Evolutionary conservation across 805 yeast species (phyloP).

Genomic region (Metschnikowia santaceciliae): DNA sequence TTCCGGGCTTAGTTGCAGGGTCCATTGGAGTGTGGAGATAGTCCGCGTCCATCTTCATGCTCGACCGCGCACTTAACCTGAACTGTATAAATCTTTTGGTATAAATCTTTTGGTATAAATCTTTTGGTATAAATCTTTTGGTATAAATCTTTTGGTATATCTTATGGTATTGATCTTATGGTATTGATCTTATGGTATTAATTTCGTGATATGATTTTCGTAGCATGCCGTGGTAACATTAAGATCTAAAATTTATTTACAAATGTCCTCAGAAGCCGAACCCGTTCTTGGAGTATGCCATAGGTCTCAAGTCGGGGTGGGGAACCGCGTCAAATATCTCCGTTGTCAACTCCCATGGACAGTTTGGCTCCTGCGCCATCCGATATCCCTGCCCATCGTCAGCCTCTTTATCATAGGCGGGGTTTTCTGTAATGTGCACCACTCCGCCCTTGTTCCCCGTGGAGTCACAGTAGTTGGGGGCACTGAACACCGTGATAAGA

Average conservation of each 20-base stretch:
- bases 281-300: conserved; percentile 70
- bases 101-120: too few species aligned
- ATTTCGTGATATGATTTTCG: not conserved
- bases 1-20: not conserved
- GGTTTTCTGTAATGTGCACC: conserved; percentile 58
- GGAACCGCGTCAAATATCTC: conserved; percentile 74
- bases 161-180: too few species aligned
- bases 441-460: conserved; percentile 91
- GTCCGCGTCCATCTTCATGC: not conserved
- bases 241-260: not conserved
- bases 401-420: conserved; percentile 42
- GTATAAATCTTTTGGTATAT: too few species aligned
- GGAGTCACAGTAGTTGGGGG: conserved; percentile 95
- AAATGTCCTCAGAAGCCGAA: conserved; percentile 31
- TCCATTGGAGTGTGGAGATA: not conserved
- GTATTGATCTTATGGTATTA: too few species aligned
- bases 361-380: conserved; percentile 31
- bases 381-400: conserved; percentile 43
- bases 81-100: too few species aligned
- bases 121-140: too few species aligned
- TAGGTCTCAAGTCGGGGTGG: conserved; percentile 89
- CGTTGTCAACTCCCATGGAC: conserved; percentile 47
- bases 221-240: not conserved
- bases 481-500: conserved; percentile 92
- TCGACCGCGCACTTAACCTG: not conserved